Conservation (phyloP, 768 basidiomycete genomes). For the Lactarius quietus region DNA sequence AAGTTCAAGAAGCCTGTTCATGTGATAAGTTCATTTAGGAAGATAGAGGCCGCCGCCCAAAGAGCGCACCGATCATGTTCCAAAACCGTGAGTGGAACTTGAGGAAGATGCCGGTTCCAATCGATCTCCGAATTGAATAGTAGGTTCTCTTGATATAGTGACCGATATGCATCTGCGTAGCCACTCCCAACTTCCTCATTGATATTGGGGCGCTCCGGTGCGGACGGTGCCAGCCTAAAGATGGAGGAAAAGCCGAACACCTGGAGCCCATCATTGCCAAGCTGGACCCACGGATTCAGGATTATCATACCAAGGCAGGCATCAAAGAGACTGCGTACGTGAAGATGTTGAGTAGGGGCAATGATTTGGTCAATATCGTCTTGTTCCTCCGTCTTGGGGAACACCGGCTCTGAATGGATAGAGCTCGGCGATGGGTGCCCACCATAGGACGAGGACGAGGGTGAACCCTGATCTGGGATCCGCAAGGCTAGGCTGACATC, state of each 20-base stretch:
- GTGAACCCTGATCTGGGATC: conserved; percentile 19
- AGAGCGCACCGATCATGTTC: conserved; percentile 32
- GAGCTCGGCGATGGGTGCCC: conserved; percentile 17
- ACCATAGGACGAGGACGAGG: conserved; percentile 13
- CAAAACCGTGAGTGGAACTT: conserved; percentile 30
- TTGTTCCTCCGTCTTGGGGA: conserved; percentile 22
- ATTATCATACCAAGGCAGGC: conserved; percentile 24
- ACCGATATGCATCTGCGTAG: conserved; percentile 4
- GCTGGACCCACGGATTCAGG: conserved; percentile 16
- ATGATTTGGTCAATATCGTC: conserved; percentile 21
- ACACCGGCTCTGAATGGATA: conserved; percentile 14
- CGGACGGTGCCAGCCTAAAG: conserved; percentile 31
- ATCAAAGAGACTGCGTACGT: conserved; percentile 24
- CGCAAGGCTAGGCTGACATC: conserved; percentile 15
- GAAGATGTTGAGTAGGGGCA: conserved; percentile 15
- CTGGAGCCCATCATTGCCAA: conserved; percentile 31
- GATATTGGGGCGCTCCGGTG: conserved; percentile 12
- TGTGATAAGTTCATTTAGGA: background rate
- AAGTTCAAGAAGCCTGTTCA: conserved; percentile 36
- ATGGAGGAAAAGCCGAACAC: conserved; percentile 34
- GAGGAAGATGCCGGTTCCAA: conserved; percentile 33
- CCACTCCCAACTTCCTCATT: conserved; percentile 10
- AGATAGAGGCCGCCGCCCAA: background rate
- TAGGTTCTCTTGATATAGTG: conserved; percentile 3
- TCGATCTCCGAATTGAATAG: conserved; percentile 27